A percentile compares a stretch with the other conserved stretches of the same genome.
Conservation (phyloP, 352 stramenopile species). For the Hyaloperonospora arabidopsidis region DNA sequence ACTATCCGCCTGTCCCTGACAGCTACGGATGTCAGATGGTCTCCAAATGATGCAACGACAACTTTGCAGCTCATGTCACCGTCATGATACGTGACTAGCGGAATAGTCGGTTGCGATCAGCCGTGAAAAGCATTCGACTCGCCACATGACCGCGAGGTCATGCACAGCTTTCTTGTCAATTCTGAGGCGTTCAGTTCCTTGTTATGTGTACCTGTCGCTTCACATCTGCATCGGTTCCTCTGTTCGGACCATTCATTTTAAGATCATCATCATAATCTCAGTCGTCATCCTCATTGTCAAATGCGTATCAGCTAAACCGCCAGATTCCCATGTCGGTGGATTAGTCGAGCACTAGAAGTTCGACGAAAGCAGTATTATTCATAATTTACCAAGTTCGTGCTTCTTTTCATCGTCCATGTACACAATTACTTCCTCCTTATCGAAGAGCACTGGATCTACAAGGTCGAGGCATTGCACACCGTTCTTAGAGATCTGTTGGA, state of each 20-base stretch:
- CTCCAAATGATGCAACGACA: constrained; percentile 36
- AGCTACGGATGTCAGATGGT: constrained; percentile 7
- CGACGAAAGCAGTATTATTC: constrained; percentile 73
- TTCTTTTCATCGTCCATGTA: constrained; percentile 84
- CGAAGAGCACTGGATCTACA: constrained; percentile 69
- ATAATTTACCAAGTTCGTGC: constrained; percentile 58
- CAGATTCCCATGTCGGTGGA: constrained; percentile 62
- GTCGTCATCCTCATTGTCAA: constrained; percentile 59
- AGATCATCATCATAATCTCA: constrained; percentile 63
- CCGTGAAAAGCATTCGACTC: constrained; percentile 16
- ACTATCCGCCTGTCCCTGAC: constrained; percentile 17
- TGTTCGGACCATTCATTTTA: constrained; percentile 28
- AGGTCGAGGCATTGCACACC: constrained; percentile 74
- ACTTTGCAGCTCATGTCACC: constrained; percentile 13
- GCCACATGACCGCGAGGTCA: constrained; percentile 20
- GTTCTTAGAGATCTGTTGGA: constrained; percentile 73
- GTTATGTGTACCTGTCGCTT: constrained; percentile 1
- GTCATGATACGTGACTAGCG: constrained; percentile 38
- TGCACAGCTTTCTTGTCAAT: constrained; percentile 21
- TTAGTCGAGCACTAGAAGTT: constrained; percentile 78
- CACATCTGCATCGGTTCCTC: constrained; percentile 4
- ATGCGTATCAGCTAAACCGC: constrained; percentile 80
- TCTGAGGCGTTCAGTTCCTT: constrained; percentile 19
- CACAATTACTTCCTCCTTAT: constrained; percentile 82
- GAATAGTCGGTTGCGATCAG: constrained; percentile 32